Base-by-base conservation (phyloP, 352 stramenopile species). In the Phytophthora agathidicida region DNA sequence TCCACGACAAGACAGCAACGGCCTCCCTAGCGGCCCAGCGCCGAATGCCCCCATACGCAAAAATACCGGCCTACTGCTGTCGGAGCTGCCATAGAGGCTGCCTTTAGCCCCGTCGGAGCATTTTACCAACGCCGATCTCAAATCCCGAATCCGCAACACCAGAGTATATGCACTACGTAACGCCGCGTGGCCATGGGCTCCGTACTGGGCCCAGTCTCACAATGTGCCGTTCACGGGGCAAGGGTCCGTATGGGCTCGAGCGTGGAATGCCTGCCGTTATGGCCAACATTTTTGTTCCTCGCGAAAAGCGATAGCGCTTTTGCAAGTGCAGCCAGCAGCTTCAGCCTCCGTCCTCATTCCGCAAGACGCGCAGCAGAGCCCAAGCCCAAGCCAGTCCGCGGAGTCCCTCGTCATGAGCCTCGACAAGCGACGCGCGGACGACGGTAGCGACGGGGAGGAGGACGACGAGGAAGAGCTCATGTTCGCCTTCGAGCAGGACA, bases 381-480 rank as follows among this genome's bases (percentile, higher is more conserved):
- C 41, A 60, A 58, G 30, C 9, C 33, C 28, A 7, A 50, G 23
- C 22, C 13, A 26, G 16, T 50, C 30, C n/a, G 45, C 45, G 22
- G 45, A 33, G 26, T 53, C 31, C 3, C 19, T 24, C 13, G 28
- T 13, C 20, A 60, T 62, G 58, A 61, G 39, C 14, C 23, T 24
- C 22, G 24, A 66, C 11, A 22, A 42, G 5, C 8, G 32, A 42
- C 32, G 13, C 10, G 22, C 20, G 43, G 22, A 42, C 16, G 54
- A 55, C 41, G 45, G 60, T 5, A 71, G 55, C 17, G 61, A 71
- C 6, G 56, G 26, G 17, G 74, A 85, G n/a, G 73, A 89, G 16
- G 73, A 89, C 19, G 74, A 85, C 14, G 73, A 89, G 16, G 73
- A 89, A 22, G 80, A 91, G 32, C 72, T 91, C 63, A 86, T 89